A percentile compares a stretch with the other conserved stretches of the same genome.
phyloP scores from a whole-genome alignment of 2,329 filamentous ascomycete species.

The Phialemonium atrogriseum region DNA sequence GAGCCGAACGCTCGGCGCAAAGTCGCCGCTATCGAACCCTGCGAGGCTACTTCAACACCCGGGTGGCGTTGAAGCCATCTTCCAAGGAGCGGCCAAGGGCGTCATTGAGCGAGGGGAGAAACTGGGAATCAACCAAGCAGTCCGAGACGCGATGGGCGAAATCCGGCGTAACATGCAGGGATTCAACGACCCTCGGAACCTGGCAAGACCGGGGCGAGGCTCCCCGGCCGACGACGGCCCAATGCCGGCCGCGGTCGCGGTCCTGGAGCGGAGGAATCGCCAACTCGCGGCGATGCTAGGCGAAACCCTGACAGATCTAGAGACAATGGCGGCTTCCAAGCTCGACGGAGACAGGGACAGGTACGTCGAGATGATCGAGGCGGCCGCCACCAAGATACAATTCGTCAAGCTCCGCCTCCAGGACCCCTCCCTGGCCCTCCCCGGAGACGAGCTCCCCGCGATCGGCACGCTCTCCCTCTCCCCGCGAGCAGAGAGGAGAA shows the following conservation, averaged over 20 bases:
- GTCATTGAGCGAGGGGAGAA: slow-evolving; percentile 67
- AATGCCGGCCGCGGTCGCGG: slow-evolving; percentile 27
- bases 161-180: slow-evolving; percentile 67
- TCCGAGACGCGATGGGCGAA: slow-evolving; percentile 74
- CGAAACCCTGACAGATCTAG: slow-evolving; percentile 55
- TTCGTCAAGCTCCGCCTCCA: slow-evolving; percentile 56
- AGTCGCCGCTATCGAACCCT: slow-evolving; percentile 38
- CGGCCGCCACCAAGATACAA: slow-evolving; percentile 54
- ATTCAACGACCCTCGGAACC: slow-evolving; percentile 48
- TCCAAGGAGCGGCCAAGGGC: slow-evolving; percentile 69
- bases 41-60: slow-evolving; percentile 43
- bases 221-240: slow-evolving; percentile 23
- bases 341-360: slow-evolving; percentile 38
- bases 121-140: slow-evolving; percentile 70
- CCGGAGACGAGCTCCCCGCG: slow-evolving; percentile 19
- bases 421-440: slow-evolving; percentile 32
- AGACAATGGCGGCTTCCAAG: slow-evolving; percentile 44
- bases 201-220: slow-evolving; percentile 27
- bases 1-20: slow-evolving; percentile 29
- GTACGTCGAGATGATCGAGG: slow-evolving; percentile 44
- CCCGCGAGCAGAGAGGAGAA: slow-evolving; percentile 8
- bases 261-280: slow-evolving; percentile 57
- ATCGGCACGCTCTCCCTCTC: slow-evolving; percentile 13
- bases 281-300: slow-evolving; percentile 61
- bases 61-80: slow-evolving; percentile 57